Evolutionary conservation across 768 basidiomycete genomes (phyloP), one percentile per base, ranked within the genome.

Genomic region (Russula foetens): DNA sequence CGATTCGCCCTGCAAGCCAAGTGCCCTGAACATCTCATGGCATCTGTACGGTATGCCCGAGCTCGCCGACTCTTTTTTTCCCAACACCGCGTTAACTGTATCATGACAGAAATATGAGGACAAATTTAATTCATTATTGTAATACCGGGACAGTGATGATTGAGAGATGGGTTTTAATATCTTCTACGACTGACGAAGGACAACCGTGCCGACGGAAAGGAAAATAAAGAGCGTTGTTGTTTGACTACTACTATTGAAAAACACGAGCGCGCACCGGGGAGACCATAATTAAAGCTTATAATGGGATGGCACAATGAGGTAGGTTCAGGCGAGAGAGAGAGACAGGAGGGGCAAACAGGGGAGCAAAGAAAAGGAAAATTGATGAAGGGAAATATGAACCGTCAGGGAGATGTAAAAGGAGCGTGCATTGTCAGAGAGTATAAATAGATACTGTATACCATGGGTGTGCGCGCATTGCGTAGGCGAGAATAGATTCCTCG

Each of bases 241-340:
- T 57, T 46, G 43, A 31, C 28, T 62, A 53, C 31, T 35, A 53
- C 60, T 57, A 53, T 23, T 47, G 45, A 46, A 24, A 35, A 52
- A 62, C 56, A 62, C 55, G 45, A 43, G 55, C 23, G 44, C 56
- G 21, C 35, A 53, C 55, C 21, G n/a, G 43, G 29, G 41, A 56
- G 50, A 57, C 60, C 56, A 62, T 62, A 62, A 62, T 62, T 62
- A 62, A 17, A 62, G 50, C 50, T 52, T 62, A 62, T 62, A 62
- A 62, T 62, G 60, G 55, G 55, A 56, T 61, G 60, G 24, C 59
- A 61, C 60, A 61, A 51, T 55, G 53, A 26, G 59, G 38, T 38
- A 33, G 35, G 35, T 56, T 53, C 53, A 56, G 33, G 19, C 43
- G 5, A 21, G 41, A 19, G 33, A 54, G 29, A 43, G 52, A 5